Base-by-base conservation (phyloP, 331 rosid genomes). In the Pyracantha coccinea region DNA sequence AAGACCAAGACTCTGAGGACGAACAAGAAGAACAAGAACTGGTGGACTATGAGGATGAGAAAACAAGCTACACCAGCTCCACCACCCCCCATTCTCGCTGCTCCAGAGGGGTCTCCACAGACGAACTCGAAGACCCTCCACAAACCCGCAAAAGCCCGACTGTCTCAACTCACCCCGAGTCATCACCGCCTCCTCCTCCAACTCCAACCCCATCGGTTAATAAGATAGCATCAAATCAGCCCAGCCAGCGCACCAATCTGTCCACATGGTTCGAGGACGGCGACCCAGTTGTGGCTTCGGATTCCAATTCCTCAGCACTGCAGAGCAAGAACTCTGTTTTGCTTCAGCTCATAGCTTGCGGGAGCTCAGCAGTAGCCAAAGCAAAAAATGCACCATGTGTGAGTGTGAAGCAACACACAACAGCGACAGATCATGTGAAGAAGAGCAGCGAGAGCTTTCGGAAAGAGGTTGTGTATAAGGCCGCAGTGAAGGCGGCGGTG, bases 61-160 rank as follows among this genome's bases (percentile, higher is more conserved):
- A 89, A 58, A 72, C 75, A 12, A 82, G 93, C 65, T 83, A 77
- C 68, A 75, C 92, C 5, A 89, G 89, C 47, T 87, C 95, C 47
- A 92, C 91, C 55, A 90, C 97, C 14, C 89, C 93, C 0, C 91
- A 88, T 31, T 92, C 96, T 58, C 93, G 93, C 66, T 89, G 96
- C 80, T 88, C 97, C 2, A 83, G 93, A 84, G 97, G 97, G 15
- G 89, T 93, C 4, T 91, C 96, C 27, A 88, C 93, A 0, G 90
- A 86, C 5, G 98, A 88, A 58, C 75, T 82, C 4, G 86, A 78
- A 19, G 77, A 80, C 5, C 81, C 72, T 0, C 72, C 63, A 21
- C 21, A 23, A 66, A 11, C 66, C 70, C 57, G 59, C 53, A 75
- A 47, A 52, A 23, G 12, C 73, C 54, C 73, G 16, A 38, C 68